Evolutionary conservation across 1,139 yeast genomes (phyloP).

Genomic region (Yamadazyma membranifaciens): DNA sequence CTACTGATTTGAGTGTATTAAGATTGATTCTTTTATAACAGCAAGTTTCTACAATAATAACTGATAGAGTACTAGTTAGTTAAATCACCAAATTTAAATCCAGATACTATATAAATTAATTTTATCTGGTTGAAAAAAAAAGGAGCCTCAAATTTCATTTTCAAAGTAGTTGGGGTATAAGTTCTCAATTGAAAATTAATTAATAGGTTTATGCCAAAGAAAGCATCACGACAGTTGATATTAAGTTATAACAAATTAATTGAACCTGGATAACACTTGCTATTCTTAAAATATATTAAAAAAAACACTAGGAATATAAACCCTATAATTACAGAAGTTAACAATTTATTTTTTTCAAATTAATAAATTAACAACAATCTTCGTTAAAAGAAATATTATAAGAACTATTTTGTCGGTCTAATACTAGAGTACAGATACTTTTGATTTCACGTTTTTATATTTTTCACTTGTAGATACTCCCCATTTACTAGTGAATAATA

Average conservation of each 20-base stretch:
- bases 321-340: neutral
- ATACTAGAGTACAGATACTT: neutral
- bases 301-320: neutral
- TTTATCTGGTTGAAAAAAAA: no score
- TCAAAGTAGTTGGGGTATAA: neutral
- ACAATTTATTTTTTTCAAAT: neutral
- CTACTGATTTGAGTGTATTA: no score
- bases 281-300: neutral
- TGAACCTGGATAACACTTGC: constrained; percentile 45
- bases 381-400: neutral
- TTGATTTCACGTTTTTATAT: constrained; percentile 16
- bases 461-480: constrained; percentile 34
- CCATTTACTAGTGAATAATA: constrained; percentile 34
- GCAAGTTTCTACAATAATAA: no score
- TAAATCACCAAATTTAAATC: no score
- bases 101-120: no score
- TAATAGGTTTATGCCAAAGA: constrained; percentile 42
- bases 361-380: neutral
- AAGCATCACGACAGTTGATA: constrained; percentile 41
- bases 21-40: no score
- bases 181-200: constrained; percentile 1
- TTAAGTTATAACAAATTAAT: constrained; percentile 27
- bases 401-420: constrained; percentile 1
- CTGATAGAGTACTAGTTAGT: no score
- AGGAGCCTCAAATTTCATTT: no score